Conservation (phyloP, 805 yeast species). For the Monosporozyma yasuniensis region DNA sequence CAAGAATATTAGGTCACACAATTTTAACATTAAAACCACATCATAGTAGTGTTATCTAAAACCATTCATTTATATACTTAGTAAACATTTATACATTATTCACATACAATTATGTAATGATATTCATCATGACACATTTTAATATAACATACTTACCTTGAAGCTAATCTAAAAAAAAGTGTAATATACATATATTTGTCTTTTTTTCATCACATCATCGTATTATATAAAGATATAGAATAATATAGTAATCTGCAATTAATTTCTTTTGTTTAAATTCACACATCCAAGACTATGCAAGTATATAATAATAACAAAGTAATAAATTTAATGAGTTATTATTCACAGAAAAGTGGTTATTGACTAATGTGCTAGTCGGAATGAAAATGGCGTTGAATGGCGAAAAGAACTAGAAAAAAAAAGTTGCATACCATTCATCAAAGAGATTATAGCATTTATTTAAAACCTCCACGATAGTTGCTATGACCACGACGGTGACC, state of each 20-base stretch:
- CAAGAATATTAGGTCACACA: slow-evolving; percentile 4
- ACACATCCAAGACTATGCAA: not conserved
- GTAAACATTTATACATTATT: not conserved
- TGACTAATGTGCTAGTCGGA: not conserved
- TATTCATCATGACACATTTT: not conserved
- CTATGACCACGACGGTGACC: slow-evolving; percentile 16
- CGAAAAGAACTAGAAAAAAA: not conserved
- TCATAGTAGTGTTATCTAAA: not conserved
- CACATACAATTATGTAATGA: not conserved
- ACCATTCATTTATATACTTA: not conserved
- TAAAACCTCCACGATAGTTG: slow-evolving; percentile 11
- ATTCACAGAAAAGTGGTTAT: not conserved
- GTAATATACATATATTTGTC: slow-evolving; percentile 1
- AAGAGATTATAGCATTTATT: not conserved
- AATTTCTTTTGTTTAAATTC: not conserved
- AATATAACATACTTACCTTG: not conserved
- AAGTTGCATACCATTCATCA: not conserved
- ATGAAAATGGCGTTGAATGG: not conserved
- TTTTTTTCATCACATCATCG: not conserved
- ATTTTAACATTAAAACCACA: not conserved
- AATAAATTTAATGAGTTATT: not conserved
- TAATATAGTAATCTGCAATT: not conserved
- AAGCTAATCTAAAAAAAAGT: not conserved
- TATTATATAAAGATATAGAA: not conserved
- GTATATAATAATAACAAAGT: not conserved